These are phyloP conservation scores for Gossypium gossypioides DNA, from an alignment of 441 rosid genomes.

Conservation along the genomic window DNA sequence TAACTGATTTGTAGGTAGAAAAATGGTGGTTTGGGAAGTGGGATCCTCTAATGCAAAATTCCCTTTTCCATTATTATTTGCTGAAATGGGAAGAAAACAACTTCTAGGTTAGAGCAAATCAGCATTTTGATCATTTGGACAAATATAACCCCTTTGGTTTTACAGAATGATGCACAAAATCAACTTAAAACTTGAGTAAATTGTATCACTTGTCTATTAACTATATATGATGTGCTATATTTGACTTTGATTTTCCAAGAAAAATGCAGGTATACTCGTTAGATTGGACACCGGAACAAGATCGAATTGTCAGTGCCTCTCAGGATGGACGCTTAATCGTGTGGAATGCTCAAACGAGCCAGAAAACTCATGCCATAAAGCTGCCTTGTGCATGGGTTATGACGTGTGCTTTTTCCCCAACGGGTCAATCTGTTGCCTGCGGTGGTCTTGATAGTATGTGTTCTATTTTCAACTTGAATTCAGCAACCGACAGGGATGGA, in stretches of 20 bases:
- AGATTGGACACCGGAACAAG: conserved; percentile 85
- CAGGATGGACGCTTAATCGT: conserved; percentile 88
- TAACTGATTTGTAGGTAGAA: too few species aligned
- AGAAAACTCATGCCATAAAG: conserved; percentile 88
- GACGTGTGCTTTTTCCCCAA: conserved; percentile 95
- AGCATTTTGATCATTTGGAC: not conserved
- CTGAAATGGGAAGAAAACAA: conserved; percentile 1
- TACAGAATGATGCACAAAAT: not conserved
- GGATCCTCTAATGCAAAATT: not conserved
- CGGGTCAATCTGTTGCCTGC: conserved; percentile 85
- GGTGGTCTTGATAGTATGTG: conserved; percentile 94
- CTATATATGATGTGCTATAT: not conserved
- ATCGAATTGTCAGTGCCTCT: conserved; percentile 88
- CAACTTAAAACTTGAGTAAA: not conserved
- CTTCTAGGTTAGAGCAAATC: not conserved
- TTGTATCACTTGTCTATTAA: not conserved
- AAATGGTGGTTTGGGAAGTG: not conserved
- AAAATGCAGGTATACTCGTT: conserved; percentile 65
- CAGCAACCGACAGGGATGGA: conserved; percentile 76
- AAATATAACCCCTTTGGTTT: not conserved
- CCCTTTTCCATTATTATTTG: not conserved
- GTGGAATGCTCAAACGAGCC: conserved; percentile 95
- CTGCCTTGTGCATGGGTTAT: conserved; percentile 96
- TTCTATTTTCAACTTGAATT: conserved; percentile 82
- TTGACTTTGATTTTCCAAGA: conserved; percentile 8